Conservation (phyloP, 768 basidiomycete species). For the Leccinum incarnatum region DNA sequence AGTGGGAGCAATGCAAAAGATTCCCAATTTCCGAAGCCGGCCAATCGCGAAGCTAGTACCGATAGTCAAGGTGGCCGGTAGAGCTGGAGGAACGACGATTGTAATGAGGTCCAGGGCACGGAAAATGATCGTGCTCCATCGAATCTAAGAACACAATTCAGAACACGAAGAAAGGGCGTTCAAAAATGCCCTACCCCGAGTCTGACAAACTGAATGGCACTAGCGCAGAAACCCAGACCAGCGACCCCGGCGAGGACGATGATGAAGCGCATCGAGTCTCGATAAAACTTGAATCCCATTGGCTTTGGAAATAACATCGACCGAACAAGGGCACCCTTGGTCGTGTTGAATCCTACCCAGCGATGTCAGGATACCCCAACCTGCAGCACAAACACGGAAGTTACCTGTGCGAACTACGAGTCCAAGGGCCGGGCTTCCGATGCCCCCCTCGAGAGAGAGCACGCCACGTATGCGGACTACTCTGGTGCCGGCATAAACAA, state of each 20-base stretch:
- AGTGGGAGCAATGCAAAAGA: slow-evolving; percentile 96
- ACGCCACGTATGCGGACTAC: slow-evolving; percentile 81
- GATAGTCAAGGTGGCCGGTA: slow-evolving; percentile 95
- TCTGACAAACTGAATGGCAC: slow-evolving; percentile 86
- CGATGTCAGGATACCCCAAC: slow-evolving; percentile 5
- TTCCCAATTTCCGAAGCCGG: slow-evolving; percentile 80
- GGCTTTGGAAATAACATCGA: slow-evolving; percentile 99
- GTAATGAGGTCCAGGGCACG: slow-evolving; percentile 95
- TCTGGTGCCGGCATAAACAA: slow-evolving; percentile 87
- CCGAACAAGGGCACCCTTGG: slow-evolving; percentile 91
- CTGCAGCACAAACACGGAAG: slow-evolving; percentile 8
- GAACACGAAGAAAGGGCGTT: neutral
- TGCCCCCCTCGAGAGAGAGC: slow-evolving; percentile 49
- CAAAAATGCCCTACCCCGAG: slow-evolving; percentile 59
- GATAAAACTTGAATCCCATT: slow-evolving; percentile 98
- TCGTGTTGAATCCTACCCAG: slow-evolving; percentile 85
- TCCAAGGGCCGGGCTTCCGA: slow-evolving; percentile 65
- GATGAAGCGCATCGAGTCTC: slow-evolving; percentile 88
- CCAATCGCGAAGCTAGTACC: slow-evolving; percentile 94
- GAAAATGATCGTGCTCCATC: slow-evolving; percentile 86
- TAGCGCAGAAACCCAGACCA: slow-evolving; percentile 84
- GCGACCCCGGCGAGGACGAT: slow-evolving; percentile 90
- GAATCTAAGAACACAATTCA: slow-evolving; percentile 50
- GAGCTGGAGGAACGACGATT: slow-evolving; percentile 94
- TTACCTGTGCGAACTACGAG: slow-evolving; percentile 84